phyloP scores from a whole-genome alignment of 129 eudicot genomes.

The Pittosporum tobira region DNA sequence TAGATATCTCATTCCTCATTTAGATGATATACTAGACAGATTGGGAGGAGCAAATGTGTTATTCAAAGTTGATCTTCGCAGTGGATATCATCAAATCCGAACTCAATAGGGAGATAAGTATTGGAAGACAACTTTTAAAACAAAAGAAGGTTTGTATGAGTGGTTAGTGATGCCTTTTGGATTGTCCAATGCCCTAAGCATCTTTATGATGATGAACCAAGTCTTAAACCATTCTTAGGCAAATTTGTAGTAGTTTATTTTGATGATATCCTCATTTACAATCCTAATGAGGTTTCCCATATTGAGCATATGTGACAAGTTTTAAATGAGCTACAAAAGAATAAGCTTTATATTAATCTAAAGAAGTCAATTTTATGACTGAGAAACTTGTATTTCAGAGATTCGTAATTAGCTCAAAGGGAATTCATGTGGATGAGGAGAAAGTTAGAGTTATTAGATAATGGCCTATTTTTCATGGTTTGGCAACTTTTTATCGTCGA shows the following conservation, averaged over 20 bases:
- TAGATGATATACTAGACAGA: conserved; percentile 5
- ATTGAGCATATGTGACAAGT: not conserved
- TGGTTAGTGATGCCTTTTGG: conserved; percentile 6
- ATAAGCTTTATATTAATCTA: no score
- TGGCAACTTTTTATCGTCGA: not conserved
- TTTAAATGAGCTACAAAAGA: not conserved
- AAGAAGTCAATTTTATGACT: not conserved
- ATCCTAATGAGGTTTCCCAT: not conserved
- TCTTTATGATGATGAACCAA: not conserved
- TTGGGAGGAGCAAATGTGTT: not conserved
- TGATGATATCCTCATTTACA: no score
- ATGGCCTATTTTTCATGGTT: not conserved
- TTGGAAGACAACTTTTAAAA: no score
- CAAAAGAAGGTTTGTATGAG: no score
- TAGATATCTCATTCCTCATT: not conserved
- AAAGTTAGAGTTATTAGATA: not conserved
- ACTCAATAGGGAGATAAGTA: no score
- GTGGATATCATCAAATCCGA: no score
- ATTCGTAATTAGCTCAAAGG: not conserved
- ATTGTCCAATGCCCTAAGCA: no score
- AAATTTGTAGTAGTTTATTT: no score
- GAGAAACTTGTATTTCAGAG: not conserved
- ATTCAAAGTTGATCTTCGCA: not conserved
- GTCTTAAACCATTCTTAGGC: no score
- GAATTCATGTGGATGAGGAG: not conserved